Percentiles rank a stretch among this genome's conserved stretches.
phyloP scores from a whole-genome alignment of 148 eudicot species.

The Gaultheria prostrata region DNA sequence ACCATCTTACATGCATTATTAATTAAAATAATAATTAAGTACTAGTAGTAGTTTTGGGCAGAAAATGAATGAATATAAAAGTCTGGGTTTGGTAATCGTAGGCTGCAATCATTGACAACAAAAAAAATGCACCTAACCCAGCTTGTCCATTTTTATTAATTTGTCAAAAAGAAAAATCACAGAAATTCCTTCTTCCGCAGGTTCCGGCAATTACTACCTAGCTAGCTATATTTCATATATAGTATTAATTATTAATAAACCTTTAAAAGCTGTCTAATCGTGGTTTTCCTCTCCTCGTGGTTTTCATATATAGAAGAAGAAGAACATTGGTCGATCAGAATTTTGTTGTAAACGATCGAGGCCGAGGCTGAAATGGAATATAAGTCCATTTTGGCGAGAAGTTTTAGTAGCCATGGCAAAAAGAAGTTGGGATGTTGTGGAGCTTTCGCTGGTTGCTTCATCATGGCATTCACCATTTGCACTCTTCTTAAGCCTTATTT shows the following conservation, averaged over 20 bases:
- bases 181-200: background rate
- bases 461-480: conserved; percentile 15
- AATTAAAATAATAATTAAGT: background rate
- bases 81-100: background rate
- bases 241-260: background rate
- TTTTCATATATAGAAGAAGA: background rate
- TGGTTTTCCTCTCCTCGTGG: background rate
- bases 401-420: conserved; percentile 27
- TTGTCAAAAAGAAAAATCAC: background rate
- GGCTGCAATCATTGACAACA: background rate
- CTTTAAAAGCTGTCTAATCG: background rate
- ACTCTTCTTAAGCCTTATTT: conserved; percentile 28
- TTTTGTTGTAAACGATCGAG: background rate
- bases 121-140: background rate
- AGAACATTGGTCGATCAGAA: background rate
- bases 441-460: conserved; percentile 22
- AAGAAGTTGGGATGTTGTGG: conserved; percentile 24
- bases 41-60: no score
- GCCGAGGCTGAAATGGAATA: conserved; percentile 14
- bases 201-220: conserved; percentile 2
- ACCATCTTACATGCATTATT: background rate
- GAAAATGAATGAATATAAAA: no score
- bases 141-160: background rate
- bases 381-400: conserved; percentile 20
- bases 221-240: background rate